Base-by-base conservation (phyloP, 306 rosid genomes). In the Vicia villosa region DNA sequence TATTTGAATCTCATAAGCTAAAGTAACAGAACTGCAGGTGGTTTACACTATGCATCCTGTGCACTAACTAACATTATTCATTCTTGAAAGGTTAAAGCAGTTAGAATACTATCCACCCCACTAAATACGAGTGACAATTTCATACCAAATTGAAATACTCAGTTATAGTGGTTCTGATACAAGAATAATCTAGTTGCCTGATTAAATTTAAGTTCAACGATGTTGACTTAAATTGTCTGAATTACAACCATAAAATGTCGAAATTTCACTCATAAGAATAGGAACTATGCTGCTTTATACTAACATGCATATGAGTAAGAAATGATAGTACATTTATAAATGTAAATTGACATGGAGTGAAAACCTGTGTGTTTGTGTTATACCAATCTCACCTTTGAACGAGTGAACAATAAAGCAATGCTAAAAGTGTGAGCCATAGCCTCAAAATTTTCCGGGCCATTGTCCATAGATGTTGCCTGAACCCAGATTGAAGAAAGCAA, bases 401-500 rank as follows among this genome's bases (percentile, higher is more conserved):
- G 83, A 74, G 91, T 81, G 71, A 83, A 90, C 73, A 90, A 82
- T 74, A 93, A 72, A 61, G 88, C 96, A 67, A 88, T 86, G 79
- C 87, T 82, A 70, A 73, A 90, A 58, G 90, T 82, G 75, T 90
- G 88, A 63, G 96, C 97, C 97, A 93, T 93, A 60, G 98, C 98
- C 84, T 88, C 91, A 76, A 83, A 90, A 83, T 84, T 90, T 70
- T 83, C 85, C 63, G 90, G 94, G 54, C 72, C 77, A 73, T 81
- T 91, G 46, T 87, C 95, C 75, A 75, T 58, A 73, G 87, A 88
- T 70, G 89, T 87, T 77, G 99, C 99, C 86, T 94, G 99, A 82
- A 91, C 81, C 99, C 99, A 91, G 75, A 94, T 87, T 46, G 89
- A 94, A 68, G 97, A 94, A 80, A 94, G 97, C 87, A 94, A 74